Percentiles rank a stretch among this genome's conserved stretches.
Conservation (phyloP, 73 alveolate species). For the Tetrahymena malaccensis region DNA sequence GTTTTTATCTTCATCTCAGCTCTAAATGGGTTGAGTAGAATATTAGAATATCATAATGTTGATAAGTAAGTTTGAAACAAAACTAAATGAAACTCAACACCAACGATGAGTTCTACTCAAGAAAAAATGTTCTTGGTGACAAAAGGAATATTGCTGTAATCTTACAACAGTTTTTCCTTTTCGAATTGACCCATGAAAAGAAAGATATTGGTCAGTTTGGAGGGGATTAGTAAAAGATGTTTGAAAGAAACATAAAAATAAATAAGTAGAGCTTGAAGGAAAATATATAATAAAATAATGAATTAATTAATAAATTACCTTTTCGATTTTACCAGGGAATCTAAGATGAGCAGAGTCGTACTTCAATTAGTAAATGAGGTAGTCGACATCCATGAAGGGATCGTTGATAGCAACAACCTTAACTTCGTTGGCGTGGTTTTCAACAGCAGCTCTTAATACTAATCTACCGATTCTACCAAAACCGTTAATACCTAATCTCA, state of each 20-base stretch:
- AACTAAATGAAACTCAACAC: no score
- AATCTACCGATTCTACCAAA: constrained; percentile 97
- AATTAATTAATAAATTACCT: background rate
- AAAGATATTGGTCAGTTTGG: no score
- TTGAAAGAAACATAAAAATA: background rate
- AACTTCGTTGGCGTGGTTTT: constrained; percentile 52
- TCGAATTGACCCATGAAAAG: no score
- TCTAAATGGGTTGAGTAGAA: no score
- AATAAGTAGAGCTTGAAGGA: background rate
- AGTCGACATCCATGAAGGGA: constrained; percentile 66
- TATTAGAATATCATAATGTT: no score
- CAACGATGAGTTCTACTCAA: no score
- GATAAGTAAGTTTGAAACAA: no score
- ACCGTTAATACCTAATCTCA: constrained; percentile 89
- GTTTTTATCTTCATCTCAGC: background rate
- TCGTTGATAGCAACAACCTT: constrained; percentile 54
- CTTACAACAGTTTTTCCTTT: no score
- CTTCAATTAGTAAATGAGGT: constrained; percentile 61
- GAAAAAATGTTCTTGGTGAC: no score
- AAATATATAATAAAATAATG: background rate
- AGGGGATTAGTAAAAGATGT: background rate
- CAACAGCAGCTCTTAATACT: constrained; percentile 84
- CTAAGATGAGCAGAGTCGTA: constrained; percentile 69
- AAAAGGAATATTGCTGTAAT: no score
- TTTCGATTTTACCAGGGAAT: constrained; percentile 32